Evolutionary conservation across 352 stramenopile genomes (phyloP), one percentile per base, ranked within the genome.

Genomic region (Elongisporangium undulatum): DNA sequence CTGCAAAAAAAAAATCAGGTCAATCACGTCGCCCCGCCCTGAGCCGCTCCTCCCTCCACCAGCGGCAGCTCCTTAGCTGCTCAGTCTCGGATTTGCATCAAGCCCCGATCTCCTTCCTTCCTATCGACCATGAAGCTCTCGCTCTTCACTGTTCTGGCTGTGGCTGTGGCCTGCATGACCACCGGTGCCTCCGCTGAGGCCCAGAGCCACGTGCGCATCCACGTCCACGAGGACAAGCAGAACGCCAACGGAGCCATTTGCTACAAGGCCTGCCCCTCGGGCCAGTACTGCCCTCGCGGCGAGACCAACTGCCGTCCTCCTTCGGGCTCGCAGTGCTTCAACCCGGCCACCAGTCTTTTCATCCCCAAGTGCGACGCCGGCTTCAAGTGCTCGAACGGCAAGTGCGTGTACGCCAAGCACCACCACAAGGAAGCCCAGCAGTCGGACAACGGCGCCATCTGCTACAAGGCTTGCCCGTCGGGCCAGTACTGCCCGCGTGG

Each of bases 51-150:
- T n/a, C n/a, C n/a, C n/a, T n/a, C n/a, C n/a, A n/a, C n/a, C n/a
- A n/a, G n/a, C n/a, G n/a, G n/a, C n/a, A n/a, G n/a, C n/a, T n/a
- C n/a, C n/a, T n/a, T n/a, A n/a, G n/a, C n/a, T n/a, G n/a, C n/a
- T n/a, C n/a, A n/a, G n/a, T n/a, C n/a, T n/a, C n/a, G n/a, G n/a
- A n/a, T n/a, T n/a, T n/a, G n/a, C n/a, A n/a, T n/a, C n/a, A n/a
- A n/a, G n/a, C n/a, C n/a, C n/a, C n/a, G n/a, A n/a, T n/a, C n/a
- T n/a, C n/a, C n/a, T n/a, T n/a, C n/a, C n/a, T n/a, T n/a, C n/a
- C n/a, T n/a, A n/a, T n/a, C n/a, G n/a, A 16, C 49, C 49, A 78
- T 79, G 71, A 75, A 75, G 64, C 63, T 71, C 60, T 71, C 67
- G 1, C 49, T 69, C n/a, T 34, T 76, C 59, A 56, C 61, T 19